Base-by-base conservation (phyloP, 2,329 filamentous ascomycete species). In the Geosmithia morbida region DNA sequence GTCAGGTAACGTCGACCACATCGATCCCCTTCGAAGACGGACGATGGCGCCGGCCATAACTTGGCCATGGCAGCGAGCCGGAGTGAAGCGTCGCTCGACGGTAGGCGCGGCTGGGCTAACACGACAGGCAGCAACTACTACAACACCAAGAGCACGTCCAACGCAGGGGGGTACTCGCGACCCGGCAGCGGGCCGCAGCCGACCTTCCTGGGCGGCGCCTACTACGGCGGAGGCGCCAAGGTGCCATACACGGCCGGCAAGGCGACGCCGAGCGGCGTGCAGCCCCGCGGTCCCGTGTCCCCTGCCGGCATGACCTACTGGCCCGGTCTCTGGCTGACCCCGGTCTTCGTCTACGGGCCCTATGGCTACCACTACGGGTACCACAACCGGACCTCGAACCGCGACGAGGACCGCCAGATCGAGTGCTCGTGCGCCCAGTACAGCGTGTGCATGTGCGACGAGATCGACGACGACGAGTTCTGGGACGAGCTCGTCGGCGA, bases 171-270 rank as follows among this genome's bases (percentile, higher is more conserved):
- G 45, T 58, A 62, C 8, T 81, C 81, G 3, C 69, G 63, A 4
- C 63, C 68, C 7, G 81, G 83, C 49, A 75, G 72, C 46, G 81
- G 83, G 16, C 64, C 72, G 1, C 55, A 66, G 16, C 78, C 77
- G 3, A 51, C 57, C 1, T 87, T 74, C 55, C 81, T 78, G 43
- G 77, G 79, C 39, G 80, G 81, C 7, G 55, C 59, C 46, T 85
- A 73, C 61, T 88, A 87, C 57, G 74, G 75, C 39, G 83, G 83
- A 45, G 85, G 85, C 45, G 72, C 79, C 0, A 50, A 66, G 2
- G 57, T 59, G 1, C 83, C 85, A 2, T 90, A 85, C 62, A 51
- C 55, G 2, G 53, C 83, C 2, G 82, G 81, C 7, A n/a, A 40
- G 0, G 70, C 1, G 71, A 69, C 1, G 61, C 68, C 3, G 8